Base-by-base conservation (phyloP, 371 early-diverging fungal genomes). In the Lichtheimia hyalospora region DNA sequence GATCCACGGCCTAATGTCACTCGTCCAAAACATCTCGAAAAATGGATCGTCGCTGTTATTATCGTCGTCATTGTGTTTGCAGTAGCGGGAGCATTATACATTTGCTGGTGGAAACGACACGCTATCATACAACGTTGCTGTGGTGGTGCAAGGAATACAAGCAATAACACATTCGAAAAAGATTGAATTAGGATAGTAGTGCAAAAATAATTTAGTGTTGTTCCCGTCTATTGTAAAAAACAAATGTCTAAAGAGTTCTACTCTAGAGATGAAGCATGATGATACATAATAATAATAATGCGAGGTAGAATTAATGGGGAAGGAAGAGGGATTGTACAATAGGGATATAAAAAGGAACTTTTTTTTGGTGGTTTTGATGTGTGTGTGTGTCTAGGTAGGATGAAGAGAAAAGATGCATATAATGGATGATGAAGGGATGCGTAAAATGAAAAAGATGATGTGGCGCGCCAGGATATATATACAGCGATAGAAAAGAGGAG, bases 31-130 rank as follows among this genome's bases (percentile, higher is more conserved):
- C 49, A 41, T 15, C 49, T 74, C 21, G 62, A 57, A 21, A 62
- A 66, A 50, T 79, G 79, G 79, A 60, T 76, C 13, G 71, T 79
- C 66, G 79, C 79, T 23, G 76, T 79, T 23, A 79, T 79, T 58
- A 74, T 79, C 28, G 71, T 79, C 56, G 61, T 68, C 21, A 42
- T 60, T 42, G 46, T 68, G 5, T 63, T 68, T 43, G 60, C 63
- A 1, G 21, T 68, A 2, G 68, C 68, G n/a, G 63, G 52, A 15
- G 18, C 25, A 18, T 13, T 28, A 12, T 68, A 63, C 24, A 16
- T 49, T 28, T 60, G 56, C 25, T 68, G 60, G 60, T 46, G 39
- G 13, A 52, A 60, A 41, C 52, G 60, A 6, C 10, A 34, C 10
- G 34, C 34, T 34, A 34, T 34, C 34, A 34, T 34, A 0, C 34